Evolutionary conservation across 768 basidiomycete genomes (phyloP).

Genomic region (Mycena galericulata): DNA sequence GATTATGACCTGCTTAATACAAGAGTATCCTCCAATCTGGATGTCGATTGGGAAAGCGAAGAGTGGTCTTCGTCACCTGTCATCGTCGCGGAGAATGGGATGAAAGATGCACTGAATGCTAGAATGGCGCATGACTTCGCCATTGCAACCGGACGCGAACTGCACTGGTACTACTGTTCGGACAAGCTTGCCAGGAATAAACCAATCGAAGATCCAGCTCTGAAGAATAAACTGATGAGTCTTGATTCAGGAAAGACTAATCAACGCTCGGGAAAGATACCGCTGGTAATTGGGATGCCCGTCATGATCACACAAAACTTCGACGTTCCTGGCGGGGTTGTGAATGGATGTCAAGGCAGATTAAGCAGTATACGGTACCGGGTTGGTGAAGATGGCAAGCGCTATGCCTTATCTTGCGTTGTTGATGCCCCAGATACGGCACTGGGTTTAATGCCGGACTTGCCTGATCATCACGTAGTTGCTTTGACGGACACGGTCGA

Average conservation of each 20-base stretch:
- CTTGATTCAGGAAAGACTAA: conserved; percentile 30
- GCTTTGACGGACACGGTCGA: background rate
- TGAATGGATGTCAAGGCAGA: conserved; percentile 41
- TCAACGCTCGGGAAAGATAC: conserved; percentile 34
- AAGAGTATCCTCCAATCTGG: background rate
- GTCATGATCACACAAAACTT: conserved; percentile 44
- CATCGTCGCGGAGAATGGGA: conserved; percentile 38
- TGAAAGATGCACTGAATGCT: background rate
- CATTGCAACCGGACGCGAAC: background rate
- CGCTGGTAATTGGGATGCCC: conserved; percentile 46
- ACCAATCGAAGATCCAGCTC: background rate
- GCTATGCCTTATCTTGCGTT: background rate
- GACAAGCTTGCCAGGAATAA: conserved; percentile 12
- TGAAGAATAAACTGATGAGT: background rate
- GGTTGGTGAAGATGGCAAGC: background rate
- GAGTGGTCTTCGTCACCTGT: conserved; percentile 34
- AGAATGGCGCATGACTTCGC: background rate
- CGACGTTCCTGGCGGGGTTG: conserved; percentile 39
- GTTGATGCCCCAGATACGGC: background rate
- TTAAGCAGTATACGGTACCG: background rate
- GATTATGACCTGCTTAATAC: conserved; percentile 31
- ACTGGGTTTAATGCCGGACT: background rate
- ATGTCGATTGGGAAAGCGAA: background rate
- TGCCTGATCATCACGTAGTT: background rate
- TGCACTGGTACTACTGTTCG: conserved; percentile 31